A percentile compares a stretch with the other conserved stretches of the same genome.
phyloP scores from a whole-genome alignment of 345 rosid species.

The Stellera chamaejasme region DNA sequence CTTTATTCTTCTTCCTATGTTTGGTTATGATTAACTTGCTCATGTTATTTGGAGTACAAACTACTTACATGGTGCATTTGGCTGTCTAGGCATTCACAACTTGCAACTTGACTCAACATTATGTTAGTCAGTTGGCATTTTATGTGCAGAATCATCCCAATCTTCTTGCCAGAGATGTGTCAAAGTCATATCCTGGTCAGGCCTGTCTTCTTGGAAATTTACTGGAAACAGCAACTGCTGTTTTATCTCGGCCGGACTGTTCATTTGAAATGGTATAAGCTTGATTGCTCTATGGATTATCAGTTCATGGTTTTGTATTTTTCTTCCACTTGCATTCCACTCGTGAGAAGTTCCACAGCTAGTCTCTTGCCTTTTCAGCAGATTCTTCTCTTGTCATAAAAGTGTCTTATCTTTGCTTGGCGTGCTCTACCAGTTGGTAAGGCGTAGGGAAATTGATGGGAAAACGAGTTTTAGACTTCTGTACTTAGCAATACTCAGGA shows the following conservation, averaged over 20 bases:
- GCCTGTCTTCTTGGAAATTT: conserved; percentile 92
- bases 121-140: conserved; percentile 69
- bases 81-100: conserved; percentile 59
- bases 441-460: too few relatives aligned
- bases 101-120: conserved; percentile 51
- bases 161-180: conserved; percentile 57
- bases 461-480: too few relatives aligned
- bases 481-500: too few relatives aligned
- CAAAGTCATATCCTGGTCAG: conserved; percentile 56
- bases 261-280: conserved; percentile 71
- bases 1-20: neutral
- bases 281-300: conserved; percentile 5
- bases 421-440: too few relatives aligned
- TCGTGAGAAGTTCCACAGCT: neutral
- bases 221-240: conserved; percentile 73
- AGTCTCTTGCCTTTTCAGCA: neutral
- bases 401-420: too few relatives aligned
- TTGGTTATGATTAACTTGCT: neutral
- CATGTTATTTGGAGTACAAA: too few relatives aligned
- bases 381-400: neutral
- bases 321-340: conserved; percentile 6
- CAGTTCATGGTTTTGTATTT: neutral
- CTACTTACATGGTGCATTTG: conserved; percentile 2
- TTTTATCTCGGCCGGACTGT: conserved; percentile 70
- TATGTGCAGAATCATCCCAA: conserved; percentile 48